Evolutionary conservation across 2,329 filamentous ascomycete species (phyloP).

Genomic region (Aspergillus carbonarius): DNA sequence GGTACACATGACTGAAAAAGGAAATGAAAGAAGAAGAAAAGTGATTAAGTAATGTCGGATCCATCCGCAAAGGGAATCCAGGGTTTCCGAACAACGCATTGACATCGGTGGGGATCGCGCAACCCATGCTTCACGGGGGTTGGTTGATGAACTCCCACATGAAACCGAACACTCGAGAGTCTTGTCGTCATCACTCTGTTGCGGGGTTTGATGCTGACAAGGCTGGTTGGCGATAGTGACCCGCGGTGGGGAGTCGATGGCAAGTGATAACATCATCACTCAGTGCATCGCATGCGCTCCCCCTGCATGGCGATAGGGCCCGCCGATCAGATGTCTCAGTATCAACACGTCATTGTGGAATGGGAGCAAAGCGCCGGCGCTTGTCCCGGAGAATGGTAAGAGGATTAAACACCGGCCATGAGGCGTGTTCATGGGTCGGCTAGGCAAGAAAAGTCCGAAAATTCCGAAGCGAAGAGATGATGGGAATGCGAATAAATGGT

Average conservation of each 20-base stretch:
- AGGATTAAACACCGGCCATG: not conserved
- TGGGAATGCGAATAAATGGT: slow-evolving; percentile 18
- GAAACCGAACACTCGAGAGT: slow-evolving; percentile 11
- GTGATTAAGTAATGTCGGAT: slow-evolving; percentile 7
- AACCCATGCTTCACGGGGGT: slow-evolving; percentile 4
- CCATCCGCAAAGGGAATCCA: slow-evolving; percentile 9
- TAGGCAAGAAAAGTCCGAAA: slow-evolving; percentile 11
- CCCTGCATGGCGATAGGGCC: slow-evolving; percentile 9
- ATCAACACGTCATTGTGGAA: slow-evolving; percentile 17
- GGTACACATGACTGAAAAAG: slow-evolving; percentile 17
- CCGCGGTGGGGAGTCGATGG: slow-evolving; percentile 6
- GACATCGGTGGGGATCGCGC: slow-evolving; percentile 9
- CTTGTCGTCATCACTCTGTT: slow-evolving; percentile 14
- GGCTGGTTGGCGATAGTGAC: slow-evolving; percentile 12
- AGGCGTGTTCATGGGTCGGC: slow-evolving; percentile 1
- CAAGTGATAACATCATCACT: slow-evolving; percentile 10
- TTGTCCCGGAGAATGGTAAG: slow-evolving; percentile 5
- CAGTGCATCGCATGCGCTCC: slow-evolving; percentile 7
- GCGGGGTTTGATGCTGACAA: slow-evolving; percentile 18
- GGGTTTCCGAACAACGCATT: slow-evolving; percentile 8
- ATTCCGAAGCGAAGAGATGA: slow-evolving; percentile 6
- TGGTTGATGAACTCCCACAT: slow-evolving; percentile 10
- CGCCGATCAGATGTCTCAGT: slow-evolving; percentile 13
- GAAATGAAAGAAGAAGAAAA: slow-evolving; percentile 12
- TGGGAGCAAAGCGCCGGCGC: slow-evolving; percentile 20